Conservation (phyloP, 768 basidiomycete genomes). For the Chalciporus piperatus region DNA sequence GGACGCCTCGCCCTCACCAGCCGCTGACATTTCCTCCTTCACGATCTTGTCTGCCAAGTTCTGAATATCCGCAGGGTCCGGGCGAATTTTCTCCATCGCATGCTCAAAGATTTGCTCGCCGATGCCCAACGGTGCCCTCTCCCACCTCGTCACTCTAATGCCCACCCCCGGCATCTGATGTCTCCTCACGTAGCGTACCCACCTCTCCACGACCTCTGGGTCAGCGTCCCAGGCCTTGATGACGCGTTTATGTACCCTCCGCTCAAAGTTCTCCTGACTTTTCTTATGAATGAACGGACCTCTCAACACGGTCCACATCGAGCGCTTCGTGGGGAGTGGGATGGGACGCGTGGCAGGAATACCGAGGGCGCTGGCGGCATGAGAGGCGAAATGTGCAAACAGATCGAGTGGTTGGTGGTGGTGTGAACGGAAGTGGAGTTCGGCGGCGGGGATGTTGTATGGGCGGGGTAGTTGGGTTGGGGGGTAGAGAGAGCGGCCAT, state of each 20-base stretch:
- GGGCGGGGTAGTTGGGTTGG: constrained; percentile 58
- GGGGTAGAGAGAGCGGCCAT: constrained; percentile 56
- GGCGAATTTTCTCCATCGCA: constrained; percentile 34
- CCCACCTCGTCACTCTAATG: constrained; percentile 78
- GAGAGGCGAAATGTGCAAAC: constrained; percentile 79
- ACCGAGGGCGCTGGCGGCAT: constrained; percentile 81
- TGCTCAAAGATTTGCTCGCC: constrained; percentile 39
- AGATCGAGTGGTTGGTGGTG: constrained; percentile 63
- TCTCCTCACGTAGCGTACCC: constrained; percentile 72
- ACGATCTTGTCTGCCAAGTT: constrained; percentile 42
- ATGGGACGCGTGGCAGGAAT: constrained; percentile 70
- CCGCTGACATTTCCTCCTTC: constrained; percentile 18
- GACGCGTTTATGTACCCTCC: constrained; percentile 75
- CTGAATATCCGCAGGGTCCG: constrained; percentile 36
- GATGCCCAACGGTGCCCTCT: constrained; percentile 55
- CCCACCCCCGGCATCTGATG: constrained; percentile 86
- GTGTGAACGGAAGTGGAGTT: constrained; percentile 82
- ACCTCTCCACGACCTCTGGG: constrained; percentile 70
- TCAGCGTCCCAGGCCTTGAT: constrained; percentile 93
- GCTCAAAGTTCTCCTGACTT: constrained; percentile 91
- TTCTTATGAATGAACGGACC: constrained; percentile 93
- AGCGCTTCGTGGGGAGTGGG: constrained; percentile 68
- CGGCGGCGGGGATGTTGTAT: constrained; percentile 74
- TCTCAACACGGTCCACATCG: constrained; percentile 81
- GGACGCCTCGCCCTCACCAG: constrained; percentile 3